Evolutionary conservation across 2,329 filamentous ascomycete species (phyloP).

Genomic region (Colletotrichum echinochloae): DNA sequence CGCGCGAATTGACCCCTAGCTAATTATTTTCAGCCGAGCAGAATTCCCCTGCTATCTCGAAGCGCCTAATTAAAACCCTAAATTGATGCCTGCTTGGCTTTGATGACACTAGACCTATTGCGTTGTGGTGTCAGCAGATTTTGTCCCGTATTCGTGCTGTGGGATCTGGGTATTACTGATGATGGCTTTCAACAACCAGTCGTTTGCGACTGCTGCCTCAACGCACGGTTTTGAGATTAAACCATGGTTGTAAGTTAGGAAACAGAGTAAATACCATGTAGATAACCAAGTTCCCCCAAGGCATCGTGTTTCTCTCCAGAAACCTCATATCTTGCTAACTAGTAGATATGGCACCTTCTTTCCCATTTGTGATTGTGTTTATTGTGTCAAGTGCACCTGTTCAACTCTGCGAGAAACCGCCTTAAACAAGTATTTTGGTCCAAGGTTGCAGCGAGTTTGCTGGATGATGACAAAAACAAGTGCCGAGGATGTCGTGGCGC

Average conservation of each 20-base stretch:
- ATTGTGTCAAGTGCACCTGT: background rate
- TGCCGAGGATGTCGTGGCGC: background rate
- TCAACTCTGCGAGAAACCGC: background rate
- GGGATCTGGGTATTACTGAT: background rate
- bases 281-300: too few species aligned
- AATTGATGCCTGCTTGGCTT: conserved; percentile 9
- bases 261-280: too few species aligned
- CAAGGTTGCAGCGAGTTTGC: too few species aligned
- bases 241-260: too few species aligned
- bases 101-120: background rate
- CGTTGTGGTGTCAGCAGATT: background rate
- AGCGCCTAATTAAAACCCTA: background rate
- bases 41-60: conserved; percentile 17
- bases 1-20: background rate
- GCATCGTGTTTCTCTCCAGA: background rate
- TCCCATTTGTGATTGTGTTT: background rate
- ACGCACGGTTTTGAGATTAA: too few species aligned
- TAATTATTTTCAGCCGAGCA: background rate
- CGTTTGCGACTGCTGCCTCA: too few species aligned
- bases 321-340: background rate
- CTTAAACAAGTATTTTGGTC: background rate
- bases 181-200: too few species aligned
- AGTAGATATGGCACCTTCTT: background rate
- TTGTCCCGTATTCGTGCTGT: background rate
- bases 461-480: too few species aligned